phyloP scores from a whole-genome alignment of 2,329 filamentous ascomycete species.

The Orbilia ellipsospora region DNA sequence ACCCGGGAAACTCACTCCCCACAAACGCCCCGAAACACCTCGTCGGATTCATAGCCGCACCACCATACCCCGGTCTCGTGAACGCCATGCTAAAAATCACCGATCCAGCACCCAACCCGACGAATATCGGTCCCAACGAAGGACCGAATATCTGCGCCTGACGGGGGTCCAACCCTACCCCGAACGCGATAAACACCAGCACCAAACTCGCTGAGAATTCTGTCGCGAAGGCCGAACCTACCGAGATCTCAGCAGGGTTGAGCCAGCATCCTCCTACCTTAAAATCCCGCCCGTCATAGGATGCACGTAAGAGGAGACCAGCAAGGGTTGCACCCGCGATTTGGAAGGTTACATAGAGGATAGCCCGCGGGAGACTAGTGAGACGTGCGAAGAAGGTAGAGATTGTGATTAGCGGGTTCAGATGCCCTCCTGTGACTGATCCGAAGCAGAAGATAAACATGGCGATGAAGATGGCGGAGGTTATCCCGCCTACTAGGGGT shows the following conservation, averaged over 20 bases:
- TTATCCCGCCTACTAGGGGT: constrained; percentile 60
- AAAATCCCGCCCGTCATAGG: constrained; percentile 58
- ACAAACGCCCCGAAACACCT: constrained; percentile 65
- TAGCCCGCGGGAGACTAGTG: constrained; percentile 65
- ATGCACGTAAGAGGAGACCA: constrained; percentile 63
- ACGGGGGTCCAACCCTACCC: constrained; percentile 68
- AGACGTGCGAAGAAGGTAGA: constrained; percentile 67
- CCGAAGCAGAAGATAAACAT: constrained; percentile 67
- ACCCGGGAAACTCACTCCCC: constrained; percentile 61
- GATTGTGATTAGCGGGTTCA: constrained; percentile 69
- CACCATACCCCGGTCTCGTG: constrained; percentile 63
- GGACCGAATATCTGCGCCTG: constrained; percentile 67
- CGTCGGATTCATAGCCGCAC: constrained; percentile 65
- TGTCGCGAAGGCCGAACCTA: constrained; percentile 64
- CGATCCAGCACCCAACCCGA: constrained; percentile 63
- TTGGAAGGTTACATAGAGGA: constrained; percentile 66
- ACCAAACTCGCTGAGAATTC: constrained; percentile 66
- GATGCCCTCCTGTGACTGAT: constrained; percentile 67
- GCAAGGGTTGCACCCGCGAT: constrained; percentile 64
- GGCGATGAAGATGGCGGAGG: constrained; percentile 62
- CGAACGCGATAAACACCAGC: constrained; percentile 67
- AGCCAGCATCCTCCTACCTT: constrained; percentile 37
- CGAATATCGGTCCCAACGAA: constrained; percentile 66
- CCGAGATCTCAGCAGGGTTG: constrained; percentile 61
- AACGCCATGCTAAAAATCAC: constrained; percentile 63